Conservation (phyloP, 345 rosid species). For the Bruguiera parviflora region DNA sequence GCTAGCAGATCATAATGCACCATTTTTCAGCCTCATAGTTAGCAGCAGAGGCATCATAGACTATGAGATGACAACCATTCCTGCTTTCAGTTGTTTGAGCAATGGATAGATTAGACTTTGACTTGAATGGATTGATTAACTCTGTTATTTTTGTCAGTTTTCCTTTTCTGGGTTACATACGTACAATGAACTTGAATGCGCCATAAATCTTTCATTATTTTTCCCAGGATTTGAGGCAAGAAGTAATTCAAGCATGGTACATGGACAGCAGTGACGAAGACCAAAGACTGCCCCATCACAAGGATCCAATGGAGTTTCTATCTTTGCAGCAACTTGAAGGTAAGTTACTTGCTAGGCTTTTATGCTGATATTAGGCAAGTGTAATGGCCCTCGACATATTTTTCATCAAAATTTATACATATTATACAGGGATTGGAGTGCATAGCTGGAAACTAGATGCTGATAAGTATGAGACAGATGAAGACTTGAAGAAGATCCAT, state of each 20-base stretch:
- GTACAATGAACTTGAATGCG: too few relatives aligned
- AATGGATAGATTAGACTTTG: too few relatives aligned
- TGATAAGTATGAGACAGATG: slow-evolving; percentile 82
- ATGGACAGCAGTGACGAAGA: slow-evolving; percentile 84
- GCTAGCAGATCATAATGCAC: too few relatives aligned
- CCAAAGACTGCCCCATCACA: slow-evolving; percentile 90
- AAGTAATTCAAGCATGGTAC: slow-evolving; percentile 88
- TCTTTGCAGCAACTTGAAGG: slow-evolving; percentile 75
- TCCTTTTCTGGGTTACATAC: too few relatives aligned
- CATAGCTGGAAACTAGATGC: slow-evolving; percentile 92
- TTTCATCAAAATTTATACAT: slow-evolving; percentile 1
- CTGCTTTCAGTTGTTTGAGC: too few relatives aligned
- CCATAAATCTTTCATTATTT: too few relatives aligned
- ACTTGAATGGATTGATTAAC: too few relatives aligned
- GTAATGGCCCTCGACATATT: background rate
- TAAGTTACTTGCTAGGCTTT: slow-evolving; percentile 11
- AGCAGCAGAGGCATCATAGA: too few relatives aligned
- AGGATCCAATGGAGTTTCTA: slow-evolving; percentile 72
- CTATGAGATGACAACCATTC: too few relatives aligned
- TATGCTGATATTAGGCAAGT: slow-evolving; percentile 3
- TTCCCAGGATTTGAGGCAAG: slow-evolving; percentile 56
- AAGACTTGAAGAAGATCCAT: slow-evolving; percentile 80
- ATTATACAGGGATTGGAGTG: slow-evolving; percentile 69
- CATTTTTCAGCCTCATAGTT: too few relatives aligned
- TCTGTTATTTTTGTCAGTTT: too few relatives aligned